phyloP scores from a whole-genome alignment of 1,284 basidiomycete species.

The Cutaneotrichosporon sp. region DNA sequence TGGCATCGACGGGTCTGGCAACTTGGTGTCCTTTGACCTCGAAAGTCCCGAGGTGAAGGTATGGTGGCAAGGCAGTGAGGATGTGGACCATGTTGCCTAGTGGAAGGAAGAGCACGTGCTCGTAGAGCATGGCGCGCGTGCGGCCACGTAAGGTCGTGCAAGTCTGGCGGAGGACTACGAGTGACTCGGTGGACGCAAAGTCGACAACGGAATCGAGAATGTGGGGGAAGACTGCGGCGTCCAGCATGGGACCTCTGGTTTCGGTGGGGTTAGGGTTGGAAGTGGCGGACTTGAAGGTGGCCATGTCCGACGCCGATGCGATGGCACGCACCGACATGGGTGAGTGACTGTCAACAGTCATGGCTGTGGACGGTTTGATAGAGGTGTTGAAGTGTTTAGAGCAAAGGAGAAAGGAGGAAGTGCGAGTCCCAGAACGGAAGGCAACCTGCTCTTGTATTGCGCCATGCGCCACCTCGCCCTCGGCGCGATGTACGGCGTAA shows the following conservation, averaged over 20 bases:
- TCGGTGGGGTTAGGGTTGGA: not conserved
- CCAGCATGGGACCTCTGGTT: not conserved
- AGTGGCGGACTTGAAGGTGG: not conserved
- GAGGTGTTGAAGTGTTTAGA: not conserved
- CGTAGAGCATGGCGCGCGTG: not conserved
- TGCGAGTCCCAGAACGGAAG: not conserved
- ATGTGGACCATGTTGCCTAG: not conserved
- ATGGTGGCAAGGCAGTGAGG: not conserved
- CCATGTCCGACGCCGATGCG: too few species aligned
- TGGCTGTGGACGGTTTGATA: too few species aligned
- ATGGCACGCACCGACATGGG: too few species aligned
- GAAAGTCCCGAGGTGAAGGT: not conserved
- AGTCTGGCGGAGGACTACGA: not conserved
- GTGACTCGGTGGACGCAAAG: not conserved
- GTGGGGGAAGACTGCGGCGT: slow-evolving; percentile 1
- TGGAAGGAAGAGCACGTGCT: slow-evolving; percentile 2
- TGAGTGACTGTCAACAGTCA: too few species aligned
- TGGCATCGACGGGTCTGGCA: not conserved
- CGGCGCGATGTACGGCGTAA: not conserved
- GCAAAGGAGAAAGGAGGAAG: not conserved
- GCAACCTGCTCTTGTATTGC: not conserved
- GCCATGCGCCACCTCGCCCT: not conserved
- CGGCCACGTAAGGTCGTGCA: not conserved
- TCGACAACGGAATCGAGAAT: not conserved
- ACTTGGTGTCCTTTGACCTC: not conserved